Evolutionary conservation across 352 stramenopile genomes (phyloP).

Genomic region (Phytophthora hibernalis): DNA sequence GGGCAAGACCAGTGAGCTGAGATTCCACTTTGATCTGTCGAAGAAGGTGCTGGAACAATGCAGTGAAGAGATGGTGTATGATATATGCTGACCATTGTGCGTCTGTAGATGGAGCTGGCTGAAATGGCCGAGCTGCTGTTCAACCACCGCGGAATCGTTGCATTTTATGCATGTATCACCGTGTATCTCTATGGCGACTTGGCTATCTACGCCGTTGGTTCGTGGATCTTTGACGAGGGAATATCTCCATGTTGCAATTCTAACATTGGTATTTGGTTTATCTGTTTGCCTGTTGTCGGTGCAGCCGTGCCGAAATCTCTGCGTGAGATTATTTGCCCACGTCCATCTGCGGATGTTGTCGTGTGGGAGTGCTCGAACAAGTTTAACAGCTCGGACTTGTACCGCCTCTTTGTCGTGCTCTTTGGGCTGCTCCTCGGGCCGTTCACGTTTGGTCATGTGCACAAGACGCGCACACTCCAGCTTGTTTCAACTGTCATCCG

Average conservation of each 20-base stretch:
- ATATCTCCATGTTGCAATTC: background rate
- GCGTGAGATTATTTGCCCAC: constrained; percentile 84
- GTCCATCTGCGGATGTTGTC: constrained; percentile 47
- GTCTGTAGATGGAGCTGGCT: constrained; percentile 78
- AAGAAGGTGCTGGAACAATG: constrained; percentile 57
- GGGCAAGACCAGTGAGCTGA: constrained; percentile 35
- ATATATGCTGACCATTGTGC: background rate
- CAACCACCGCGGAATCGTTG: constrained; percentile 62
- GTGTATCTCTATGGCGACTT: constrained; percentile 90
- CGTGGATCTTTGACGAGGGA: constrained; percentile 11
- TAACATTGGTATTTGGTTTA: constrained; percentile 1
- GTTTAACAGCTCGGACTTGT: constrained; percentile 82
- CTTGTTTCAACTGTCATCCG: constrained; percentile 84
- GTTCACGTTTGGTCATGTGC: constrained; percentile 84
- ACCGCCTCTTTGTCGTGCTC: constrained; percentile 79
- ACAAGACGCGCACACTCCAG: constrained; percentile 86
- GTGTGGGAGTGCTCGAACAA: constrained; percentile 78
- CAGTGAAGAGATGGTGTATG: background rate
- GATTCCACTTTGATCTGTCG: constrained; percentile 76
- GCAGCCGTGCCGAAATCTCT: constrained; percentile 89
- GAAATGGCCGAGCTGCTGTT: constrained; percentile 87
- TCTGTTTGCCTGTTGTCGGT: background rate
- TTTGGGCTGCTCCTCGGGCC: constrained; percentile 79
- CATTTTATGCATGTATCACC: constrained; percentile 84
- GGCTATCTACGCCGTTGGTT: constrained; percentile 88